These are phyloP conservation scores for Beauveria varroae DNA, from an alignment of 2,329 filamentous ascomycete species.

Conservation along the genomic window DNA sequence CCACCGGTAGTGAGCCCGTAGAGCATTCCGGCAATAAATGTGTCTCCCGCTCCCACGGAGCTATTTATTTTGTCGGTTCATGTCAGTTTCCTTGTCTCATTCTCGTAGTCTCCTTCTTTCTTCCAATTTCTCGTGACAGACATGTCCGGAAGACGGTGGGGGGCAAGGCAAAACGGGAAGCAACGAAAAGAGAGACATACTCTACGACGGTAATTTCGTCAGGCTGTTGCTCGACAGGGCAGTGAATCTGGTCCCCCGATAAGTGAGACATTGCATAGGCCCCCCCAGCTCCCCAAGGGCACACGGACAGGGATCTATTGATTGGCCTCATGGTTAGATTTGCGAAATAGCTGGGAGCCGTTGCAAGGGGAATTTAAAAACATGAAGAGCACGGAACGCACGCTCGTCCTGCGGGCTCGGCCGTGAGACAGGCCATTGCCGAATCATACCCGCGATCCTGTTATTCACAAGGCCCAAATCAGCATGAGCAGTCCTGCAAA, in stretches of 20 bases:
- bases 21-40: constrained; percentile 65
- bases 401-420: constrained; percentile 37
- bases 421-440: constrained; percentile 43
- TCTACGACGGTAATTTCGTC: constrained; percentile 45
- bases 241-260: constrained; percentile 23
- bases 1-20: constrained; percentile 41
- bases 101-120: background rate
- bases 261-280: constrained; percentile 27
- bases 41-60: constrained; percentile 67
- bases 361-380: background rate
- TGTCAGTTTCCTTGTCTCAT: constrained; percentile 10
- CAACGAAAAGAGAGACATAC: constrained; percentile 29
- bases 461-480: background rate
- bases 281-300: constrained; percentile 53
- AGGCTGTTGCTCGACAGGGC: constrained; percentile 33
- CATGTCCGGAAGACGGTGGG: background rate
- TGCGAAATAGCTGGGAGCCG: background rate
- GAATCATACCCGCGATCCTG: constrained; percentile 34
- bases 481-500: background rate
- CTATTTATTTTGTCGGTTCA: constrained; percentile 30
- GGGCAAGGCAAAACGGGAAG: background rate
- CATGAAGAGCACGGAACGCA: constrained; percentile 24
- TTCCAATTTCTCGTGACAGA: background rate
- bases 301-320: constrained; percentile 39
- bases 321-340: constrained; percentile 6